Percentiles rank a stretch among this genome's conserved stretches.
Evolutionary conservation across 202 grass and related monocot species (phyloP).

Genomic region (Sporobolus alterniflorus): DNA sequence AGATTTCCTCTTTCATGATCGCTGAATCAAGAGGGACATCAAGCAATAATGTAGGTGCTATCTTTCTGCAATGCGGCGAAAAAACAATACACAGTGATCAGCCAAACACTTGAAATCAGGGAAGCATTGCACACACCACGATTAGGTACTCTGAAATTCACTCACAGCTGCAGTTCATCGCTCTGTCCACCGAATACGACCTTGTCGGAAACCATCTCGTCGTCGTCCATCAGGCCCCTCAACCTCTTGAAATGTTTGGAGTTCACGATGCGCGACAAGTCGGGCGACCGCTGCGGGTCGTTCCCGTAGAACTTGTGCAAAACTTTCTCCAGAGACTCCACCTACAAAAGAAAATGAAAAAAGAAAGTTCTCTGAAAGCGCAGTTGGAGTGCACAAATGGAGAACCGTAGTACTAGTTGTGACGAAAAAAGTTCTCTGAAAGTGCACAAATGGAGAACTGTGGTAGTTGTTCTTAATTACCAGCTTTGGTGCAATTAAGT

Average conservation of each 20-base stretch:
- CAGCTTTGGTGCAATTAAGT: slow-evolving; percentile 75
- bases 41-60: slow-evolving; percentile 71
- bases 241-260: slow-evolving; percentile 63
- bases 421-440: too few relatives aligned
- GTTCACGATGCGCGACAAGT: slow-evolving; percentile 90
- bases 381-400: too few relatives aligned
- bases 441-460: not conserved
- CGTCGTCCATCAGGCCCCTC: slow-evolving; percentile 59
- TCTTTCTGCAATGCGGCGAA: slow-evolving; percentile 51
- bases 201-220: slow-evolving; percentile 59
- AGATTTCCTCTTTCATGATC: slow-evolving; percentile 77
- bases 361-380: too few relatives aligned
- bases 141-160: not conserved
- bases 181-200: slow-evolving; percentile 67
- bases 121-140: not conserved
- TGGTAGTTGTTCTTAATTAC: slow-evolving; percentile 29
- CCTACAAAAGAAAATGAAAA: too few relatives aligned
- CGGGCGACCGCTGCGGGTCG: slow-evolving; percentile 64
- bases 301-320: slow-evolving; percentile 77
- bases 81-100: not conserved
- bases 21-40: slow-evolving; percentile 70
- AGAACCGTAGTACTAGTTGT: too few relatives aligned
- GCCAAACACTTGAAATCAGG: not conserved
- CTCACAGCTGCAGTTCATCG: slow-evolving; percentile 74
- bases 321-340: slow-evolving; percentile 61